Base-by-base conservation (phyloP, 352 stramenopile genomes). In the Phytophthora pluvialis region DNA sequence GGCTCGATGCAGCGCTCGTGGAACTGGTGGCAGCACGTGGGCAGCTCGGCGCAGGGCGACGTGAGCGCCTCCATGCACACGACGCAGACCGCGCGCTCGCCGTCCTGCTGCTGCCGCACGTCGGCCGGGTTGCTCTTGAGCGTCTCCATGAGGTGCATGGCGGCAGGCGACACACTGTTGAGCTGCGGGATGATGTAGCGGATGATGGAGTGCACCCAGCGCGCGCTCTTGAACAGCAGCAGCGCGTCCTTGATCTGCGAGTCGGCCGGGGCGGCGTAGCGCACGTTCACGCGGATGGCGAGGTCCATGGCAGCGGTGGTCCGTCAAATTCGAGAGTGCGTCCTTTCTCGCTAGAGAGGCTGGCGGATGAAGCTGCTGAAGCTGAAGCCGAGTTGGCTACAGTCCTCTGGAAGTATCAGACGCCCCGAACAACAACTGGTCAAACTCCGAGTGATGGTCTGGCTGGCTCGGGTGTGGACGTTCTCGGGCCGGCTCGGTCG, bases 181-280 rank as follows among this genome's bases (percentile, higher is more conserved):
- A 96, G 83, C 67, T 96, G 88, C 40, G 88, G 88, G 67, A 96
- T 91, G 60, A 96, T 96, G 77, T 94, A 94, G 13, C 83, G 88
- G 54, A 96, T 94, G 68, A 96, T 94, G n/a, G 84, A 94, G 62
- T 94, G 86, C 39, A 96, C 88, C 88, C 88, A 96, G 35, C 88
- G 88, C 60, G 86, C 77, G 61, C 86, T 94, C 83, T 96, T 96
- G 75, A 96, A 96, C 32, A 96, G 72, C 8, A 82, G 72, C 50
- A 96, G 65, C 51, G 83, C 88, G 73, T 96, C 88, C 65, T 96
- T 94, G 69, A 94, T 93, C 73, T 93, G 84, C 45, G 88, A 94
- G 67, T 96, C 86, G 56, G 78, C 79, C 32, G 88, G 88, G 53
- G 88, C 86, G 10, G 86, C 83, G 67, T 96, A 96, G 53, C 88